phyloP scores from a whole-genome alignment of 1,139 yeast genomes.

The Dujonia santamariae region DNA sequence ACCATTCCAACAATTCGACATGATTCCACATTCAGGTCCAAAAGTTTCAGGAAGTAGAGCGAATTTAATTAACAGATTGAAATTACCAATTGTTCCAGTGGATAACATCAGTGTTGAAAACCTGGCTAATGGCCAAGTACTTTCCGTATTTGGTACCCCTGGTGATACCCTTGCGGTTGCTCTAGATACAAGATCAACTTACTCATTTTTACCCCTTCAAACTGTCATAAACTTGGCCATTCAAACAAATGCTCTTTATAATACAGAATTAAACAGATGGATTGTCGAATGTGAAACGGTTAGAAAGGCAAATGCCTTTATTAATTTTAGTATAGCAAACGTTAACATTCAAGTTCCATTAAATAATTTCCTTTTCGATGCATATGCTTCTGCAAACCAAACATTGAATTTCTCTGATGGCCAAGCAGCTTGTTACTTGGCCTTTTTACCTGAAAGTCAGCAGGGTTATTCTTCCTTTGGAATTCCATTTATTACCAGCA shows the following conservation, averaged over 20 bases:
- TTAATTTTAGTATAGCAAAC: constrained; percentile 56
- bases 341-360: constrained; percentile 54
- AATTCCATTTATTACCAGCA: constrained; percentile 51
- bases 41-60: constrained; percentile 25
- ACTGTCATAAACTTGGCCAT: constrained; percentile 64
- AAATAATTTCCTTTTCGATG: constrained; percentile 43
- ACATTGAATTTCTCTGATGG: constrained; percentile 51
- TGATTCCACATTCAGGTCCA: constrained; percentile 36
- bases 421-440: constrained; percentile 57
- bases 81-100: constrained; percentile 56
- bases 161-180: constrained; percentile 50
- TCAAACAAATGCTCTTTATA: constrained; percentile 70
- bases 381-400: constrained; percentile 24
- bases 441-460: constrained; percentile 47
- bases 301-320: constrained; percentile 39
- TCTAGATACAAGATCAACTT: constrained; percentile 56
- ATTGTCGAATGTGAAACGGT: constrained; percentile 59
- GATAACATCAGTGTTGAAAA: constrained; percentile 51
- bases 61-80: constrained; percentile 16
- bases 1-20: constrained; percentile 44
- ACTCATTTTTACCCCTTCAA: constrained; percentile 56
- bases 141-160: background rate
- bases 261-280: constrained; percentile 53
- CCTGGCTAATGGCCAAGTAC: constrained; percentile 17
- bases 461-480: constrained; percentile 63